Conservation (phyloP, 805 yeast genomes). For the Naumovozyma baii region DNA sequence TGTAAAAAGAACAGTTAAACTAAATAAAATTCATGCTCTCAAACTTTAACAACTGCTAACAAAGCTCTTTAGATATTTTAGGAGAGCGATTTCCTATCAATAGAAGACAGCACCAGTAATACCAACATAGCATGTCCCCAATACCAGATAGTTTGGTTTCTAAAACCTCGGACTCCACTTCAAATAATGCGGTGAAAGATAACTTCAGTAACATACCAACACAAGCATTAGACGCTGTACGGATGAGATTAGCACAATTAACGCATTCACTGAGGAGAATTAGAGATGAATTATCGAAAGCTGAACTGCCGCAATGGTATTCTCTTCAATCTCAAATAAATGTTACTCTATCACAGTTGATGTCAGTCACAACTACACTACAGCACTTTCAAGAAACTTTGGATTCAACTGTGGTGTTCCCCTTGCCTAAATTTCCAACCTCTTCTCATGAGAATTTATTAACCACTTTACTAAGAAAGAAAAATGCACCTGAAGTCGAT, state of each 20-base stretch:
- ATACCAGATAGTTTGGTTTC: background rate
- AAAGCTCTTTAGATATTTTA: no score
- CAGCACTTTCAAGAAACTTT: constrained; percentile 51
- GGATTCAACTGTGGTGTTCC: constrained; percentile 66
- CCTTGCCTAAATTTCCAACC: constrained; percentile 76
- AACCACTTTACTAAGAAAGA: constrained; percentile 78
- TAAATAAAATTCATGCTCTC: no score
- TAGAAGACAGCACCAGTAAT: no score
- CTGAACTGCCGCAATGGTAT: constrained; percentile 39
- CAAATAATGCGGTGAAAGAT: constrained; percentile 5
- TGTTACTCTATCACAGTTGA: constrained; percentile 72
- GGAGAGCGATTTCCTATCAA: no score
- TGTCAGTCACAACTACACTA: constrained; percentile 63
- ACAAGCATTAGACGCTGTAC: constrained; percentile 50
- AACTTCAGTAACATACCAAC: constrained; percentile 42
- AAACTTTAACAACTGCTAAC: no score
- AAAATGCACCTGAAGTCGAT: constrained; percentile 81
- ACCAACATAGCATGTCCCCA: background rate
- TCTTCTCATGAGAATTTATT: constrained; percentile 73
- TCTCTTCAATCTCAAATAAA: constrained; percentile 77
- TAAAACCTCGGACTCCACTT: background rate
- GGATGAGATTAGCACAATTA: constrained; percentile 51
- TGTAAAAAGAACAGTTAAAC: no score
- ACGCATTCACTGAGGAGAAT: constrained; percentile 52
- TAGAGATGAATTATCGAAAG: constrained; percentile 41